Conservation (phyloP, 345 rosid genomes). For the Sisymbrium altissimum region DNA sequence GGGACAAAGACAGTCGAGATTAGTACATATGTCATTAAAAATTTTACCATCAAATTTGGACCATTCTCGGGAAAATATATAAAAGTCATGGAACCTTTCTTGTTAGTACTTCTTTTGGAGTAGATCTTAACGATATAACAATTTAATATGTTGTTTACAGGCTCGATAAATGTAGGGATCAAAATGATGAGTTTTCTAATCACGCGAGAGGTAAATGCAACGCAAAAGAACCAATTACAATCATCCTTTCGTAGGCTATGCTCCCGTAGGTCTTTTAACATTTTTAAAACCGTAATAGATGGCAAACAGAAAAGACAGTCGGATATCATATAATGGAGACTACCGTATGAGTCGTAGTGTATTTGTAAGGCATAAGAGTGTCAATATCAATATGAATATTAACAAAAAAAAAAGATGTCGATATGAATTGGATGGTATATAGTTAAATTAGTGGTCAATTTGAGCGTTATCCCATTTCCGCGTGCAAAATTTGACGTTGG, state of each 20-base stretch:
- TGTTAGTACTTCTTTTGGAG: neutral
- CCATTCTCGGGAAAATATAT: neutral
- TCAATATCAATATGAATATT: neutral
- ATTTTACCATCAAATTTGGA: constrained; percentile 7
- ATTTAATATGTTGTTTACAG: constrained; percentile 17
- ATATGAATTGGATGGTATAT: neutral
- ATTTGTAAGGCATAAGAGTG: neutral
- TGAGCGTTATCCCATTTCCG: neutral
- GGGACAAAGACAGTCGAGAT: constrained; percentile 23
- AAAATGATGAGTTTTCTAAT: constrained; percentile 11
- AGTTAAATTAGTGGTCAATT: neutral
- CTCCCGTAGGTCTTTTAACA: neutral
- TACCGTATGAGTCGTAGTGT: neutral
- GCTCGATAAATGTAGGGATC: constrained; percentile 27
- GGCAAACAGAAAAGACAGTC: neutral
- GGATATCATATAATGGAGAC: neutral
- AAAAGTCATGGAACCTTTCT: neutral
- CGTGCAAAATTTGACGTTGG: neutral
- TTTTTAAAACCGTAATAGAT: neutral
- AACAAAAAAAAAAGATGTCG: neutral
- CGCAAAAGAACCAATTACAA: neutral
- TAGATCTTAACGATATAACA: neutral
- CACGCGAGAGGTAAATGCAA: constrained; percentile 11
- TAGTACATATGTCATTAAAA: neutral
- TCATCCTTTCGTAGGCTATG: neutral